A percentile compares a stretch with the other conserved stretches of the same genome.
These are phyloP conservation scores for Tilletia walkeri DNA, from an alignment of 1,284 basidiomycete genomes.

Conservation along the genomic window DNA sequence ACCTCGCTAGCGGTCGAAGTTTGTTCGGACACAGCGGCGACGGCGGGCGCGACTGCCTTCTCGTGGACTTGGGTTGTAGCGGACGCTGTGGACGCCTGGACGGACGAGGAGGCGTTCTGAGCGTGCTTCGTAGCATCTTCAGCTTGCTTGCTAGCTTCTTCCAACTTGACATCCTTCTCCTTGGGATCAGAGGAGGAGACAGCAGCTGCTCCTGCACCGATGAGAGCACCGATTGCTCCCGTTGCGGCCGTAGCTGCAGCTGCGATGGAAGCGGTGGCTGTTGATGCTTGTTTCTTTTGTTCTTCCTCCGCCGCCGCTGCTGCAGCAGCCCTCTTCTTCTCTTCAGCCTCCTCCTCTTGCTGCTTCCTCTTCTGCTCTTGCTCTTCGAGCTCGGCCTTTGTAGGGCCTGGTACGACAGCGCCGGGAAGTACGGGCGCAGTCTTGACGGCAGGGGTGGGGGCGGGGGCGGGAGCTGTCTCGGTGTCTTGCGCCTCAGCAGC, in stretches of 20 bases:
- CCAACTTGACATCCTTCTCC: neutral
- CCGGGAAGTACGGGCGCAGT: neutral
- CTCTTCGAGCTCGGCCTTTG: conserved; percentile 4
- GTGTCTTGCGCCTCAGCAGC: no score
- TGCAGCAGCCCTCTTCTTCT: neutral
- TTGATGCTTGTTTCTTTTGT: neutral
- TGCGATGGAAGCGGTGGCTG: neutral
- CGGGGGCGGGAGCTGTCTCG: no score
- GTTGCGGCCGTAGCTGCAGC: conserved; percentile 4
- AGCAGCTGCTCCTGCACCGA: neutral
- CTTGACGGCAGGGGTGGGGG: neutral
- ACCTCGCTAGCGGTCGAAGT: neutral
- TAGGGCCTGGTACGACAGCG: conserved; percentile 1
- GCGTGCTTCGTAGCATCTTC: neutral
- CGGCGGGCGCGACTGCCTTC: neutral
- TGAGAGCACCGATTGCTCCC: conserved; percentile 8
- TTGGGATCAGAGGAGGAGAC: neutral
- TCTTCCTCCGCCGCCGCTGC: neutral
- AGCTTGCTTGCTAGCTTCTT: neutral
- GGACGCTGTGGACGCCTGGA: neutral
- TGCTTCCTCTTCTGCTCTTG: neutral
- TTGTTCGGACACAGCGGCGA: neutral
- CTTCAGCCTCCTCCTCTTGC: neutral
- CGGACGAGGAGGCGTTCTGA: neutral
- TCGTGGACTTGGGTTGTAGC: neutral